phyloP scores from a whole-genome alignment of 2,329 filamentous ascomycete species.

The Aspergillus pseudoterreus region DNA sequence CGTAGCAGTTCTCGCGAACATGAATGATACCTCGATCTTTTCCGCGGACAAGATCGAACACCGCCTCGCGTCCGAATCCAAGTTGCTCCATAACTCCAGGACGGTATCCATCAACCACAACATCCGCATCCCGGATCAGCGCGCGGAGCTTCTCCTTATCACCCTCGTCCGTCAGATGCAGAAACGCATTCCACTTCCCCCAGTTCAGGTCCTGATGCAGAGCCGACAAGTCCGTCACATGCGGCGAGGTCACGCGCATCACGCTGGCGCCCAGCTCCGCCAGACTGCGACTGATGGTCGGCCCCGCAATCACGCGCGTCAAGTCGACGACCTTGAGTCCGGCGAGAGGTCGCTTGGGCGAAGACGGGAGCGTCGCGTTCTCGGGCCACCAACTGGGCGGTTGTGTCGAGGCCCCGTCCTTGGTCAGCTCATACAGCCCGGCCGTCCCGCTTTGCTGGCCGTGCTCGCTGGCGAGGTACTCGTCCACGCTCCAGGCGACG shows the following conservation, averaged over 20 bases:
- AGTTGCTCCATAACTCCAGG: conserved; percentile 62
- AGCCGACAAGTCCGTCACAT: conserved; percentile 66
- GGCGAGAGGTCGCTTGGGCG: conserved; percentile 30
- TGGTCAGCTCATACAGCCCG: conserved; percentile 5
- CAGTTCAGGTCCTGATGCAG: conserved; percentile 72
- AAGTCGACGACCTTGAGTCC: conserved; percentile 72
- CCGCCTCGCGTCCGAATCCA: conserved; percentile 57
- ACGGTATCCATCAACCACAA: conserved; percentile 68
- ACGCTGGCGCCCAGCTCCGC: conserved; percentile 75
- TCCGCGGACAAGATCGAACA: conserved; percentile 52
- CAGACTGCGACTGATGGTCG: conserved; percentile 66
- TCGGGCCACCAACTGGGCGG: background rate
- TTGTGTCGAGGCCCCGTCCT: background rate
- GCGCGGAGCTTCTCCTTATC: conserved; percentile 57
- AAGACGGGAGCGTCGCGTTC: background rate
- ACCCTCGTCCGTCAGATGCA: conserved; percentile 57
- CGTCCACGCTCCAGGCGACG: conserved; percentile 4
- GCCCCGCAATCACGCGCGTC: conserved; percentile 71
- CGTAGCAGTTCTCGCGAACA: conserved; percentile 71
- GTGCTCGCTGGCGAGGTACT: conserved; percentile 9
- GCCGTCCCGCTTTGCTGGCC: background rate
- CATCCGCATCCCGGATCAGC: conserved; percentile 60
- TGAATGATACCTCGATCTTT: conserved; percentile 64
- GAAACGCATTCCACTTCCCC: conserved; percentile 64
- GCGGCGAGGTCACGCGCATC: conserved; percentile 66